Conservation (phyloP, 2,329 filamentous ascomycete species). For the Fusarium multiceps region DNA sequence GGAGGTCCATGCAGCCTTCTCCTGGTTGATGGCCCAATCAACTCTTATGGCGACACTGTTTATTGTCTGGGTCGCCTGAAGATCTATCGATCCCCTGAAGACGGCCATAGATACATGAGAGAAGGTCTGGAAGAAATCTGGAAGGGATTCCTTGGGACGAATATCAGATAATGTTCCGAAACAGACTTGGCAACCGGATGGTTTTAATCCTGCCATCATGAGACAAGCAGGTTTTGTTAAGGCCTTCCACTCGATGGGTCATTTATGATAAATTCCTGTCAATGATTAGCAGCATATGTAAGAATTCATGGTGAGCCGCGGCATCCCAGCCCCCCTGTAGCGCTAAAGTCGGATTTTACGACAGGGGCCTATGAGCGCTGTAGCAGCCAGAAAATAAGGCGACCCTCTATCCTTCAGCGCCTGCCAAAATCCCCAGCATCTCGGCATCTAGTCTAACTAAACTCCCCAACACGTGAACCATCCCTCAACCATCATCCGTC, state of each 20-base stretch:
- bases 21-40: neutral
- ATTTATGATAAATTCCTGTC: slow-evolving; percentile 9
- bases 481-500: slow-evolving; percentile 46
- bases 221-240: neutral
- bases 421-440: slow-evolving; percentile 32
- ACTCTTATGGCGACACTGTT: slow-evolving; percentile 13
- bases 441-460: slow-evolving; percentile 43
- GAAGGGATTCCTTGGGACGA: neutral
- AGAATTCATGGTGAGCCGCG: slow-evolving; percentile 21
- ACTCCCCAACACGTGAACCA: slow-evolving; percentile 46
- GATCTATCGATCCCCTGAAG: slow-evolving; percentile 6
- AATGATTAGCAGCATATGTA: slow-evolving; percentile 6
- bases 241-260: neutral
- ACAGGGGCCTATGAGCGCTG: slow-evolving; percentile 13
- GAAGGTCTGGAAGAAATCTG: neutral
- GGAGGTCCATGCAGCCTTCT: neutral
- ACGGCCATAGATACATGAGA: neutral
- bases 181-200: neutral
- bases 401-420: slow-evolving; percentile 1
- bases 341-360: slow-evolving; percentile 3
- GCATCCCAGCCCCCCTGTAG: slow-evolving; percentile 24
- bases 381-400: slow-evolving; percentile 18
- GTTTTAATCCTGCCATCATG: neutral
- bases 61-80: slow-evolving; percentile 5
- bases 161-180: neutral